These are phyloP conservation scores for Rugonectria rugulosa DNA, from an alignment of 2,329 filamentous ascomycete species.

Conservation along the genomic window DNA sequence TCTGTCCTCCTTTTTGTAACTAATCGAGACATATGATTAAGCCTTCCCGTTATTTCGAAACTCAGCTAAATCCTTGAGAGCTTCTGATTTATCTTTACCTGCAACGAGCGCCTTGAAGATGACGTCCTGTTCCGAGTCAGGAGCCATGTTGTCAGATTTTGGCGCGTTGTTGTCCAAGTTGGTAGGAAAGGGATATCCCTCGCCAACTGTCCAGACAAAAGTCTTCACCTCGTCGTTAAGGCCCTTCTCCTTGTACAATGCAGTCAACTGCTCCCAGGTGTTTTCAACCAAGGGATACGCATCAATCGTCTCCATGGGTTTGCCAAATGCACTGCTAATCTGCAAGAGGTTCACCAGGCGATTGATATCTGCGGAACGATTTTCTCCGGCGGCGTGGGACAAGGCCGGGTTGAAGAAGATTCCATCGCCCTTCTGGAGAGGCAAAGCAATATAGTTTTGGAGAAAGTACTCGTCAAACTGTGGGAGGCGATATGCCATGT, in stretches of 20 bases:
- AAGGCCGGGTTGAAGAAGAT: conserved; percentile 71
- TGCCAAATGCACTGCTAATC: conserved; percentile 68
- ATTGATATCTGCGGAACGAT: conserved; percentile 54
- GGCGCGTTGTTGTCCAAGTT: conserved; percentile 66
- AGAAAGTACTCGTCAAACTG: conserved; percentile 64
- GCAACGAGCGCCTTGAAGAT: conserved; percentile 53
- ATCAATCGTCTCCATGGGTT: conserved; percentile 69
- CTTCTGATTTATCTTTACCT: conserved; percentile 47
- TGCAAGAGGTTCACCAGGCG: conserved; percentile 69
- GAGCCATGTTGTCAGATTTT: conserved; percentile 64
- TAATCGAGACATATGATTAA: background rate
- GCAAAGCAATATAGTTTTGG: conserved; percentile 58
- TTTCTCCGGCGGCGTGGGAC: conserved; percentile 69
- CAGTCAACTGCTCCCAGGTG: conserved; percentile 51
- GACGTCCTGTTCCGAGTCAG: conserved; percentile 64
- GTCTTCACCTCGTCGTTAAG: conserved; percentile 52
- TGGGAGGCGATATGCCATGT: conserved; percentile 61
- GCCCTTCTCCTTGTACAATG: conserved; percentile 44
- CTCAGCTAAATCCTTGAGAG: conserved; percentile 50
- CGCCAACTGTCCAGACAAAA: conserved; percentile 59
- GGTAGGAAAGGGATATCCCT: conserved; percentile 69
- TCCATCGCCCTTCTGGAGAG: conserved; percentile 63
- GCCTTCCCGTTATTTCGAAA: conserved; percentile 25
- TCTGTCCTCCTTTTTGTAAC: background rate
- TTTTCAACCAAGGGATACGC: conserved; percentile 54